Percentiles rank a stretch among this genome's conserved stretches.
Evolutionary conservation across 2,329 filamentous ascomycete species (phyloP).

Genomic region (Phialophora macrospora): DNA sequence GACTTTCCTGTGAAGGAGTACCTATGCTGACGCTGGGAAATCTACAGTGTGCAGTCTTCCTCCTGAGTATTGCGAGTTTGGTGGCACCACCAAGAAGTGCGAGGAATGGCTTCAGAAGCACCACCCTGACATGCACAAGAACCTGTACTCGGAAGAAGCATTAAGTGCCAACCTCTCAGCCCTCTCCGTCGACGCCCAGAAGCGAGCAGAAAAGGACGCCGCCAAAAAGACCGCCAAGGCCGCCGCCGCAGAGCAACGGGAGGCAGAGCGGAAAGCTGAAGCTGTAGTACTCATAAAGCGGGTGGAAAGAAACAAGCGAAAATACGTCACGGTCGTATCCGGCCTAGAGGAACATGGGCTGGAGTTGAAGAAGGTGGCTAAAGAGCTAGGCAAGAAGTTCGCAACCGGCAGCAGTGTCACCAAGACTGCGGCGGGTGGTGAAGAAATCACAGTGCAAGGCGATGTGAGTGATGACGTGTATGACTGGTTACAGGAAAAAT

Average conservation of each 20-base stretch:
- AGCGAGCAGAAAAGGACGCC: conserved; percentile 93
- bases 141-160: conserved; percentile 85
- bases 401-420: conserved; percentile 92
- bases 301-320: conserved; percentile 97
- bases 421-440: conserved; percentile 80
- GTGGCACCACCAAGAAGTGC: conserved; percentile 94
- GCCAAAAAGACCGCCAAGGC: conserved; percentile 97
- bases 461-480: conserved; percentile 94
- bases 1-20: conserved; percentile 3
- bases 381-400: conserved; percentile 98
- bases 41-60: conserved; percentile 66
- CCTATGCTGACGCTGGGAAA: conserved; percentile 28
- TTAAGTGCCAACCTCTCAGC: conserved; percentile 82
- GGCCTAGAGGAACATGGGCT: conserved; percentile 89
- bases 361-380: conserved; percentile 92
- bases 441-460: conserved; percentile 97
- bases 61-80: conserved; percentile 96
- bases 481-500: conserved; percentile 87
- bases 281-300: conserved; percentile 90
- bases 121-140: conserved; percentile 73
- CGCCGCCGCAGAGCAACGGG: conserved; percentile 80
- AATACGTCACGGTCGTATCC: conserved; percentile 90
- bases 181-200: conserved; percentile 87
- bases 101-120: conserved; percentile 88
- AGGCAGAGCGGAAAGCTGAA: conserved; percentile 79